These are phyloP conservation scores for Scytalidium lignicola DNA, from an alignment of 2,329 filamentous ascomycete species.

Conservation along the genomic window DNA sequence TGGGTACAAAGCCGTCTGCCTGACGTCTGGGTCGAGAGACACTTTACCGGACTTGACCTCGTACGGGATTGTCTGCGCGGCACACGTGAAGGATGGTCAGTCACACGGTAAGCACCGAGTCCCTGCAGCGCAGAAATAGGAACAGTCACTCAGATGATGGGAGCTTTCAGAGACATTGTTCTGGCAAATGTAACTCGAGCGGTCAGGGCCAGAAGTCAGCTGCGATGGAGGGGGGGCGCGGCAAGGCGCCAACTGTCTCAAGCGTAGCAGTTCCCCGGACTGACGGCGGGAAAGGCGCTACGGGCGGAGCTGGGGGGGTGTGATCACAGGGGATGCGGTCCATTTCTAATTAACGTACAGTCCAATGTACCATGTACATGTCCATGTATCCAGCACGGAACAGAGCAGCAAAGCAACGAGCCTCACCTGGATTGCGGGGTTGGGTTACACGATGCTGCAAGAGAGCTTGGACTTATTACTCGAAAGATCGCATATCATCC, in stretches of 20 bases:
- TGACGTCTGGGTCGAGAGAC: constrained; percentile 1
- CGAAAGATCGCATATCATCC: too few species aligned
- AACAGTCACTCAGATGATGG: not conserved
- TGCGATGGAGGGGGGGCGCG: not conserved
- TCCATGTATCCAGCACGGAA: too few species aligned
- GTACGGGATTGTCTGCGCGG: not conserved
- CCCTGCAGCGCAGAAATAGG: not conserved
- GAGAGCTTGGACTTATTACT: too few species aligned
- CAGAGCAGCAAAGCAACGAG: too few species aligned
- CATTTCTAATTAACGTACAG: too few species aligned
- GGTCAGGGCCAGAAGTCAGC: not conserved
- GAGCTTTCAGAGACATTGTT: not conserved
- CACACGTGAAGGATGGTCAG: constrained; percentile 19
- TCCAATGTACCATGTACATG: too few species aligned
- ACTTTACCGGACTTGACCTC: not conserved
- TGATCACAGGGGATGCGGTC: not conserved
- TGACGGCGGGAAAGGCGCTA: not conserved
- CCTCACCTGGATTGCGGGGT: too few species aligned
- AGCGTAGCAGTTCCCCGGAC: not conserved
- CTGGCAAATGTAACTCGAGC: not conserved
- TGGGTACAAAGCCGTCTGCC: constrained; percentile 5
- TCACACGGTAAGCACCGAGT: constrained; percentile 17
- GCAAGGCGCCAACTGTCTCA: not conserved
- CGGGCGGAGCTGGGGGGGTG: not conserved
- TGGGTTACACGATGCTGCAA: too few species aligned